phyloP scores from a whole-genome alignment of 1,284 basidiomycete species.

The Heterobasidion occidentale region DNA sequence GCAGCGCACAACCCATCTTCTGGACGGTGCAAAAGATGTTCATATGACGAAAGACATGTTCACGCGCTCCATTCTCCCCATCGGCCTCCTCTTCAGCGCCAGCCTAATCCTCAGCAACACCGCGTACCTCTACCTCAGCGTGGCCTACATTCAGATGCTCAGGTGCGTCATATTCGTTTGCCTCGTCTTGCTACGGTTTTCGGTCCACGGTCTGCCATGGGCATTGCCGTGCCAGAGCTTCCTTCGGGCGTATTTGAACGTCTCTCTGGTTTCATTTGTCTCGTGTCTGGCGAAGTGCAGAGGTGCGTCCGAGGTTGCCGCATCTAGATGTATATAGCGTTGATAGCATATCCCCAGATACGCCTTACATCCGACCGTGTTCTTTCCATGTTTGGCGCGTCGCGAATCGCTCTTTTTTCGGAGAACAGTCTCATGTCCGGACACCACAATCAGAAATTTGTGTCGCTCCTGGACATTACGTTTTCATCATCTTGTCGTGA shows the following conservation, averaged over 20 bases:
- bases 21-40: slow-evolving; percentile 87
- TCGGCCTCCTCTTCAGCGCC: slow-evolving; percentile 88
- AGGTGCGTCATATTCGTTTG: slow-evolving; percentile 38
- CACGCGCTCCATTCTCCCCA: slow-evolving; percentile 85
- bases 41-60: slow-evolving; percentile 82
- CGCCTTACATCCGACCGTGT: no score
- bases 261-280: no score
- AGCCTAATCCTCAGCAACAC: slow-evolving; percentile 92
- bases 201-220: no score
- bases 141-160: slow-evolving; percentile 97
- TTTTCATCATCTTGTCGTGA: not conserved
- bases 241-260: no score
- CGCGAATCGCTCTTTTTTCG: not conserved
- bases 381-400: not conserved
- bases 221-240: no score
- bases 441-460: no score
- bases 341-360: no score
- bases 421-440: no score
- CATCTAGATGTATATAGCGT: no score
- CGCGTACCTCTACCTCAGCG: slow-evolving; percentile 87
- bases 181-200: not conserved
- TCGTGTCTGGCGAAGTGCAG: no score
- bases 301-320: no score
- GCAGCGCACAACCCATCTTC: slow-evolving; percentile 79
- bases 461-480: not conserved